These are phyloP conservation scores for Pouteria glomerata DNA, from an alignment of 148 eudicot species.

Conservation along the genomic window DNA sequence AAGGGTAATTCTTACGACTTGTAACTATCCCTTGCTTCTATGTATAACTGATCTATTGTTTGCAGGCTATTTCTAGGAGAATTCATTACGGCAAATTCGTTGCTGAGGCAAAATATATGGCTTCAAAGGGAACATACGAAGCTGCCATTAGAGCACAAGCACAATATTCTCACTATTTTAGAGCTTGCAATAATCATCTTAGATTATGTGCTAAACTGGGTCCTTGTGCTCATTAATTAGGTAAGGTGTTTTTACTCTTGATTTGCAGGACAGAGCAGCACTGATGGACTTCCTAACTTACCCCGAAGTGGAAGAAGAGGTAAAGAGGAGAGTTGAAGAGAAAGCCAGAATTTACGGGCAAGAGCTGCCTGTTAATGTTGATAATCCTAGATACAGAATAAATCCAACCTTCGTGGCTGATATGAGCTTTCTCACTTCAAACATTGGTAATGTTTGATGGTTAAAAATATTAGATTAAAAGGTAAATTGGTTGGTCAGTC, in stretches of 20 bases:
- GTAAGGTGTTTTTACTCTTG: neutral
- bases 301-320: constrained; percentile 63
- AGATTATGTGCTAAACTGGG: neutral
- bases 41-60: neutral
- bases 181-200: neutral
- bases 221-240: neutral
- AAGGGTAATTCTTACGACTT: neutral
- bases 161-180: constrained; percentile 5
- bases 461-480: too few species aligned
- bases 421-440: too few species aligned
- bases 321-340: constrained; percentile 67
- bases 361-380: constrained; percentile 60
- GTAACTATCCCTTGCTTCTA: neutral
- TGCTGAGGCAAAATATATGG: constrained; percentile 90
- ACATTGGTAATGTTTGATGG: constrained; percentile 75
- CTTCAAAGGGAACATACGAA: constrained; percentile 65
- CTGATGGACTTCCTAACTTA: constrained; percentile 77
- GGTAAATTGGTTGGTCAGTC: too few species aligned
- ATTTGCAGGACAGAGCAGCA: constrained; percentile 49
- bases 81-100: constrained; percentile 96
- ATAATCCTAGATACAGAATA: too few species aligned
- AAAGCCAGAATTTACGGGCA: constrained; percentile 78
- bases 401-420: constrained; percentile 75
- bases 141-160: constrained; percentile 76
- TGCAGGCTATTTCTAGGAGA: constrained; percentile 87